Evolutionary conservation across 108 stramenopile species (phyloP), one percentile per base, ranked within the genome.

Genomic region (Pseudonitzschia multiseries): DNA sequence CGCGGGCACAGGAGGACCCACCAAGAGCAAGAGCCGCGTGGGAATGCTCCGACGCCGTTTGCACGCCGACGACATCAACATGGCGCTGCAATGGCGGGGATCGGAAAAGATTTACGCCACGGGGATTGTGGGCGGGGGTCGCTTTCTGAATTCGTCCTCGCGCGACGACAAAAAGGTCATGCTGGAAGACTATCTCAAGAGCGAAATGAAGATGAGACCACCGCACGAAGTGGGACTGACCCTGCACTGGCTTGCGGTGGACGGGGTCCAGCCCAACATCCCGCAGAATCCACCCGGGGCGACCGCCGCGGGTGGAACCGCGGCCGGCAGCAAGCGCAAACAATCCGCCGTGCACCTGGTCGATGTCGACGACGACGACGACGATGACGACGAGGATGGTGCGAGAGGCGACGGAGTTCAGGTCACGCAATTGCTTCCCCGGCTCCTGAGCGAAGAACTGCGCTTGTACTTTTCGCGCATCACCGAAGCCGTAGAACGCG

Each of bases 1-100:
- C n/a, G 57, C 29, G 13, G 56, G 56, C 10, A 41, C 71, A 24
- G 63, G 65, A 63, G 17, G 6, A 48, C 10, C 41, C 66, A 26
- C 52, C 14, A 62, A 71, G 17, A 29, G 12, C 50, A 67, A 60
- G 43, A 73, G 70, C 31, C 78, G 42, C 20, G 24, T 53, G 15
- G 78, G 76, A 46, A 68, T 74, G 26, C 29, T 73, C n/a, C 73
- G 71, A 10, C 75, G 84, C 15, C 81, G 90, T 6, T 77, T 94
- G 51, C 89, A 91, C 66, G 90, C 90, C 29, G 87, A 88, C n/a
- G 93, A 94, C 79, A 74, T 94, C n/a, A 94, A 94, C 70, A 80
- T 94, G 81, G 93, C 93, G 18, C 63, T 94, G 69, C 77, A 79
- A 33, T 84, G 88, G 86, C 72, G 89, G 72, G 89, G 89, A 12